phyloP scores from a whole-genome alignment of 2,329 filamentous ascomycete genomes.

The Verticillium albo-atrum region DNA sequence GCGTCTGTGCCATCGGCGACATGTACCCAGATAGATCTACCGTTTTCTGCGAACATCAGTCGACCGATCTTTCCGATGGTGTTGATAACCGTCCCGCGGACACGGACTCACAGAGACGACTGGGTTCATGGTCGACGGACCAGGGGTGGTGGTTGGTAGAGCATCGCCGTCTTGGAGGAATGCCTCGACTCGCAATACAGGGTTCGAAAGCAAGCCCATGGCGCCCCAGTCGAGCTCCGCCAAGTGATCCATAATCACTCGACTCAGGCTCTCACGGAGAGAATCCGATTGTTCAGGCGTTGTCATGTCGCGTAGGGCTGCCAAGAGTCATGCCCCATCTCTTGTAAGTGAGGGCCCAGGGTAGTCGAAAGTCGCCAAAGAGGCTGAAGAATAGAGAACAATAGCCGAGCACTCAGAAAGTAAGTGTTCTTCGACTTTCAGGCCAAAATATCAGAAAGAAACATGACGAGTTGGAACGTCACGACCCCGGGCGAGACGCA shows the following conservation, averaged over 20 bases:
- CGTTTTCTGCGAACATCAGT: slow-evolving; percentile 10
- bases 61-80: neutral
- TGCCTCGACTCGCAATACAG: slow-evolving; percentile 11
- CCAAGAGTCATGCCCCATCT: neutral
- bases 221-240: slow-evolving; percentile 11
- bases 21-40: slow-evolving; percentile 12
- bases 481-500: neutral
- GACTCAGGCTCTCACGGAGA: slow-evolving; percentile 9
- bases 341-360: neutral
- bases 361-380: neutral
- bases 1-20: slow-evolving; percentile 4
- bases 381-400: neutral
- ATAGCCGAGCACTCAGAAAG: neutral
- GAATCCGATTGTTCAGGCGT: slow-evolving; percentile 12
- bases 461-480: neutral
- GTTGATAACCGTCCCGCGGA: neutral
- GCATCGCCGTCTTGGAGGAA: slow-evolving; percentile 12
- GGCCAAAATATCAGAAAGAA: neutral
- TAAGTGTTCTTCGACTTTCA: neutral
- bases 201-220: slow-evolving; percentile 9
- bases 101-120: slow-evolving; percentile 11
- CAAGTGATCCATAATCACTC: slow-evolving; percentile 12
- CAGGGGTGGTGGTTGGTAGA: slow-evolving; percentile 2
- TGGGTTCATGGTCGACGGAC: slow-evolving; percentile 5
- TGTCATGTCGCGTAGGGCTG: slow-evolving; percentile 5